Conservation (phyloP, 179 eudicot species). For the Carnegiea gigantea region DNA sequence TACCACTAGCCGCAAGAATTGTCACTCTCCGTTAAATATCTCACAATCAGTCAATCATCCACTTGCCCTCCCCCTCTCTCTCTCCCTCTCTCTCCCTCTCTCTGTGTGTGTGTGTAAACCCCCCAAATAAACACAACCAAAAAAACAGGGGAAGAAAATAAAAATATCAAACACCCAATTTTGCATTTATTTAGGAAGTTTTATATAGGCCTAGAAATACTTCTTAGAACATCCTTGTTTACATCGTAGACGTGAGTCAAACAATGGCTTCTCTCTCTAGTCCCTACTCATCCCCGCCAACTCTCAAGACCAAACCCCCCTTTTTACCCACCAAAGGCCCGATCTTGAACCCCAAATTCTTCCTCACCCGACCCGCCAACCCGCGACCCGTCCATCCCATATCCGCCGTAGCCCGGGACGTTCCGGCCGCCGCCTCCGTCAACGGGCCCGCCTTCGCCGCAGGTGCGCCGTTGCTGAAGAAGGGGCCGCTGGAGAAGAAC, state of each 20-base stretch:
- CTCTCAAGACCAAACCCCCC: conserved; percentile 34
- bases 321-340: conserved; percentile 21
- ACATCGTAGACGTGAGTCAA: conserved; percentile 15
- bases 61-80: conserved; percentile 4
- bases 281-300: conserved; percentile 40
- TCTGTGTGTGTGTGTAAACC: no score
- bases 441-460: conserved; percentile 14
- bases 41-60: not conserved
- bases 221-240: not conserved
- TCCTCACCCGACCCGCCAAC: conserved; percentile 22
- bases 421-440: conserved; percentile 22
- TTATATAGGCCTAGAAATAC: not conserved
- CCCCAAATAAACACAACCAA: not conserved
- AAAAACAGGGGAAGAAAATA: not conserved
- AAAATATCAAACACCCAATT: conserved; percentile 17
- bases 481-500: conserved; percentile 44
- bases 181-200: not conserved
- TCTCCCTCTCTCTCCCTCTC: not conserved
- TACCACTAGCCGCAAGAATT: conserved; percentile 8
- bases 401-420: conserved; percentile 47
- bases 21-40: not conserved
- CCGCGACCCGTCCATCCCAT: conserved; percentile 12
- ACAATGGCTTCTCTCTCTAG: conserved; percentile 58
- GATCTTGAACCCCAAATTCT: conserved; percentile 27
- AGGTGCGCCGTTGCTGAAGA: conserved; percentile 14